Evolutionary conservation across 2,329 filamentous ascomycete species (phyloP).

Genomic region (Trichoderma guizhouense): DNA sequence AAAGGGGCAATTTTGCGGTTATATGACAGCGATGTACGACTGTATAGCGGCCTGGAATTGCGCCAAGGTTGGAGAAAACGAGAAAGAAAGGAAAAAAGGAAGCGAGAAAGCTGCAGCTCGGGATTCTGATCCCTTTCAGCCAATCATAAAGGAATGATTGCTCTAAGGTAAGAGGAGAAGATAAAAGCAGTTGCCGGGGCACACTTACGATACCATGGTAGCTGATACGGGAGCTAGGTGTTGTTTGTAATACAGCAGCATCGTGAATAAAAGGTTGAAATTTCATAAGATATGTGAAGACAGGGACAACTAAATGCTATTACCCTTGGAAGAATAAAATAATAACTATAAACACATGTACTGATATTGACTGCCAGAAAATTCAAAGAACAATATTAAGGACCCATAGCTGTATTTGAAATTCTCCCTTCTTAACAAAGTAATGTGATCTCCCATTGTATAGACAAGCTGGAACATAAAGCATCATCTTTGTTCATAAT

Average conservation of each 20-base stretch:
- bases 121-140: neutral
- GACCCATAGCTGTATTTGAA: neutral
- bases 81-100: neutral
- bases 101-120: neutral
- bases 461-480: neutral
- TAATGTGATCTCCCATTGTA: neutral
- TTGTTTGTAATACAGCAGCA: neutral
- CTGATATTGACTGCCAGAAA: neutral
- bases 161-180: neutral
- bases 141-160: neutral
- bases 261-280: neutral
- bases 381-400: no score
- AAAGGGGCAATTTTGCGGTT: neutral
- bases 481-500: neutral
- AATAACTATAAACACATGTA: neutral
- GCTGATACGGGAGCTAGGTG: neutral
- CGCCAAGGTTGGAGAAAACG: neutral
- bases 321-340: neutral
- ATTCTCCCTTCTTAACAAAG: neutral
- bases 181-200: neutral
- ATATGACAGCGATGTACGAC: neutral
- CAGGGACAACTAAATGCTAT: neutral
- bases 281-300: neutral
- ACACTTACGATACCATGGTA: neutral
- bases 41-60: neutral